Base-by-base conservation (phyloP, 2,329 filamentous ascomycete genomes). In the Dichotomopilus funicola region DNA sequence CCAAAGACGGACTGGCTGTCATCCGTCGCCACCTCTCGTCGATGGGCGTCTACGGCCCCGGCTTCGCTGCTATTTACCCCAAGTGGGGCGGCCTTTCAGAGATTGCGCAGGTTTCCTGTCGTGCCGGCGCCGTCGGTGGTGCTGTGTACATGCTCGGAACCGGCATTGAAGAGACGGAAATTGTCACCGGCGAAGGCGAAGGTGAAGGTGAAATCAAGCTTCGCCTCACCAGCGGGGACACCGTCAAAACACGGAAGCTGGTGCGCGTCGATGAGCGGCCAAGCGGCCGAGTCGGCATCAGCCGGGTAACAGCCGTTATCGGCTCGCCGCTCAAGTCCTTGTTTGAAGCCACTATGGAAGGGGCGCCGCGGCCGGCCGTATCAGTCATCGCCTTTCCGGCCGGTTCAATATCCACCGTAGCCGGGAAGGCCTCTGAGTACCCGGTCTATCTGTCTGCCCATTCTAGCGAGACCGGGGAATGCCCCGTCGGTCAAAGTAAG, bases 11-110 rank as follows among this genome's bases (percentile, higher is more conserved):
- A 0, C 72, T 97, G 31, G 79, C 82, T 2, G 79, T 83, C 33
- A 88, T 97, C 55, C 80, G 87, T 62, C 83, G 86, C 45, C 91
- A 99, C 70, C 74, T 97, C 50, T 81, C 82, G 11, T 96, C 92
- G 0, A 91, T 95, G 71, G 91, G 92, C 6, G 75, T 89, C 4
- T 92, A 96, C 64, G 92, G 92, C 0, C 81, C 88, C 48, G 91
- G 92, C 8, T 97, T 97, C 68, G 89, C 89, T 51, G 89, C 90
- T 47, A 83, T 99, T 10, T 82, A 95, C 62, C 87, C 91, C 27
- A 96, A 96, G 76, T 99, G 91, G 86, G 92, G 92, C 47, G 91
- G 92, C 34, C 78, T 88, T 47, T 87, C 90, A 36, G 92, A 99
- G 71, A 83, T 97, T 57, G 84, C 88, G 35, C 92, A 99, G 74